Conservation (phyloP, 768 basidiomycete species). For the Amanita molliuscula region DNA sequence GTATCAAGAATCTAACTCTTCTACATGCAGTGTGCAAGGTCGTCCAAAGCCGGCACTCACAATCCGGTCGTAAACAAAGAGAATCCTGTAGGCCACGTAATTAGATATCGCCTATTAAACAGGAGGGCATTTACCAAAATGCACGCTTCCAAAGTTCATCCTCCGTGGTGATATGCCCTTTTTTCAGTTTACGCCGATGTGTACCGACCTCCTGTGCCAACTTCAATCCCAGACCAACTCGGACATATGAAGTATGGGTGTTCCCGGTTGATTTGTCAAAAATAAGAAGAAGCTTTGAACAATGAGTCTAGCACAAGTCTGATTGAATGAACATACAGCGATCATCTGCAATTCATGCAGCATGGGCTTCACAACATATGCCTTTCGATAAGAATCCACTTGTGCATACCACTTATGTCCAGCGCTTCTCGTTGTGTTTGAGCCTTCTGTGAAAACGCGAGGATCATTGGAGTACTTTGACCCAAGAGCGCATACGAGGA, state of each 20-base stretch:
- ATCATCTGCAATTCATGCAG: slow-evolving; percentile 66
- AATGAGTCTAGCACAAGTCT: not conserved
- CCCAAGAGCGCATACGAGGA: slow-evolving; percentile 61
- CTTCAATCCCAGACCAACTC: slow-evolving; percentile 56
- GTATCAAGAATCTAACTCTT: slow-evolving; percentile 36
- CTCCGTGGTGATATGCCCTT: slow-evolving; percentile 30
- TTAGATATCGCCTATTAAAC: not conserved
- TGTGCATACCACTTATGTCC: slow-evolving; percentile 64
- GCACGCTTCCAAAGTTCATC: slow-evolving; percentile 69
- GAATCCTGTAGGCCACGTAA: slow-evolving; percentile 25
- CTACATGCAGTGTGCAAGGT: slow-evolving; percentile 65
- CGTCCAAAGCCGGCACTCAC: slow-evolving; percentile 47
- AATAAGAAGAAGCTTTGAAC: slow-evolving; percentile 32
- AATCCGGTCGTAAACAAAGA: slow-evolving; percentile 38
- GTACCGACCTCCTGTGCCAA: slow-evolving; percentile 68
- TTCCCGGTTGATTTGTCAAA: slow-evolving; percentile 38
- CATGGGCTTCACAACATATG: slow-evolving; percentile 45
- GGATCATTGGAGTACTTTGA: slow-evolving; percentile 51
- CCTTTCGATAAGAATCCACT: slow-evolving; percentile 51
- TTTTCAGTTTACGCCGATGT: slow-evolving; percentile 34
- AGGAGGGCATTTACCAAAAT: slow-evolving; percentile 33
- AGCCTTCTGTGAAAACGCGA: slow-evolving; percentile 38
- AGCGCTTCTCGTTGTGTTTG: slow-evolving; percentile 30
- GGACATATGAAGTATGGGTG: slow-evolving; percentile 50
- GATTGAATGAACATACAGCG: slow-evolving; percentile 35